phyloP scores from a whole-genome alignment of 208 protist genomes.

The Sergeia podlipaevii region DNA sequence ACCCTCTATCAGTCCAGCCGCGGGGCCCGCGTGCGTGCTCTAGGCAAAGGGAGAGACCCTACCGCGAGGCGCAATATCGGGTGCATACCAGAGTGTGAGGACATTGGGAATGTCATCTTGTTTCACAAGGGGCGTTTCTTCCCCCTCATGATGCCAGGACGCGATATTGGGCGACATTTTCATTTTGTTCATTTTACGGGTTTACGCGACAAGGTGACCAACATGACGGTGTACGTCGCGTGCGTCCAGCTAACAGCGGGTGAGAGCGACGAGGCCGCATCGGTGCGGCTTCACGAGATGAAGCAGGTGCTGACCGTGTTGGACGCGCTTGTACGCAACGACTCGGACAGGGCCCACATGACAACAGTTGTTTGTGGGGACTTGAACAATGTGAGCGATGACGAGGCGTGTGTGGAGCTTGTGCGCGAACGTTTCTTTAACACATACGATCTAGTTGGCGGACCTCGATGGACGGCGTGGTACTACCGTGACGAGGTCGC shows the following conservation, averaged over 20 bases:
- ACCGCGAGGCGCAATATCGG: slow-evolving; percentile 21
- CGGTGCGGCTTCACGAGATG: slow-evolving; percentile 52
- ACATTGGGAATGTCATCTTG: slow-evolving; percentile 83
- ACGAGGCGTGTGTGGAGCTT: slow-evolving; percentile 74
- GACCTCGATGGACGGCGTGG: slow-evolving; percentile 81
- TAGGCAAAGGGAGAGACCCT: slow-evolving; percentile 49
- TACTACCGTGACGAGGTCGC: slow-evolving; percentile 36
- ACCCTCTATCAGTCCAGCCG: slow-evolving; percentile 77
- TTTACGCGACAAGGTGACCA: slow-evolving; percentile 80
- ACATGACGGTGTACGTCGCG: slow-evolving; percentile 68
- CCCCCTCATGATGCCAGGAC: slow-evolving; percentile 71
- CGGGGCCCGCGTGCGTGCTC: slow-evolving; percentile 45
- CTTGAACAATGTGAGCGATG: slow-evolving; percentile 68
- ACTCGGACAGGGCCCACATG: slow-evolving; percentile 61
- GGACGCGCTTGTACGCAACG: slow-evolving; percentile 48
- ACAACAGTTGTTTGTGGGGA: slow-evolving; percentile 67
- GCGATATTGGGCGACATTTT: slow-evolving; percentile 46
- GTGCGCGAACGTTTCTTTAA: slow-evolving; percentile 66
- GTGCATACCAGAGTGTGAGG: slow-evolving; percentile 53
- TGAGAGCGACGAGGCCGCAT: slow-evolving; percentile 36
- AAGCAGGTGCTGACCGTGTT: slow-evolving; percentile 61
- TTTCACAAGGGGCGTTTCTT: slow-evolving; percentile 88
- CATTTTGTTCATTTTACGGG: slow-evolving; percentile 74
- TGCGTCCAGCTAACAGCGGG: slow-evolving; percentile 79
- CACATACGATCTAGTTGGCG: slow-evolving; percentile 81